Conservation (phyloP, 2,329 filamentous ascomycete genomes). For the Fusarium algeriense region DNA sequence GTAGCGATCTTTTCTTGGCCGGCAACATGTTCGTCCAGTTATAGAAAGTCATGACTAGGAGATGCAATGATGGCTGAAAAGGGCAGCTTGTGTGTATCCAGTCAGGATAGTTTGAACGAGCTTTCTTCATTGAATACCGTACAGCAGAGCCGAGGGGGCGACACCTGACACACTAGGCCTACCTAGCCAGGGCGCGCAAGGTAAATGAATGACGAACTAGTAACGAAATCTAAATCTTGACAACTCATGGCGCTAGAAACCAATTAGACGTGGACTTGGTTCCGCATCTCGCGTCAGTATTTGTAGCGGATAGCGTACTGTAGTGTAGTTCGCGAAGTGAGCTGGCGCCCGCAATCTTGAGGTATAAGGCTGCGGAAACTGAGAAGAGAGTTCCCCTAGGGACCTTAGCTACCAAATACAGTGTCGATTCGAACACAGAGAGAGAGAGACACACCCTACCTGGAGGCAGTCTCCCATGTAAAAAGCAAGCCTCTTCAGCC, state of each 20-base stretch:
- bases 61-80: conserved; percentile 2
- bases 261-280: conserved; percentile 4
- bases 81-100: conserved; percentile 10
- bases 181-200: conserved; percentile 11
- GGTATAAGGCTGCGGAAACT: conserved; percentile 17
- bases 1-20: conserved; percentile 17
- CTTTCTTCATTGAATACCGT: conserved; percentile 7
- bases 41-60: not conserved
- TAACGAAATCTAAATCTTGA: conserved; percentile 4
- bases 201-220: conserved; percentile 13
- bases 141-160: conserved; percentile 23
- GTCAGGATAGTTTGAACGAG: conserved; percentile 8
- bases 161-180: conserved; percentile 31
- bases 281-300: conserved; percentile 23
- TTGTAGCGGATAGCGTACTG: conserved; percentile 16
- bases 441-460: not conserved
- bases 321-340: not conserved
- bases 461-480: not conserved
- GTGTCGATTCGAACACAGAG: conserved; percentile 12
- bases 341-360: conserved; percentile 20
- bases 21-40: not conserved
- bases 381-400: not conserved
- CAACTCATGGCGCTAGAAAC: conserved; percentile 19
- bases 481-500: conserved; percentile 30
- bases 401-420: conserved; percentile 7